Evolutionary conservation across 2,329 filamentous ascomycete genomes (phyloP), one percentile per base, ranked within the genome.

Genomic region (Sphaerulina populicola): DNA sequence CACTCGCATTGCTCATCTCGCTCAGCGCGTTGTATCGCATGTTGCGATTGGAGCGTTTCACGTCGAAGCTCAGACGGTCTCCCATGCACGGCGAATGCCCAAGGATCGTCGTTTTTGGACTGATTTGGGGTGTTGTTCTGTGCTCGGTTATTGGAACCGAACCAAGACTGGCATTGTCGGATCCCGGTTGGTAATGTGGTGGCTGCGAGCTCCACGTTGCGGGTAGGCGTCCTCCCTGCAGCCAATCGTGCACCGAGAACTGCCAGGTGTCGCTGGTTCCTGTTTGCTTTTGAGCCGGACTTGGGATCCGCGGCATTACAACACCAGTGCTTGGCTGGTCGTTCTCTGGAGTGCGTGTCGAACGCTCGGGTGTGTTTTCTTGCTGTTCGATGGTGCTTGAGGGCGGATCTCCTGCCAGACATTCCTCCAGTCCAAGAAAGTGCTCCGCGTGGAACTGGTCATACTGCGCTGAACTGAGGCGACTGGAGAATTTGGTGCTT

Each of bases 1-100:
- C 18, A 18, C 27, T 48, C 33, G 29, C 37, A 12, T 48, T 48
- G 29, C 38, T 48, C 38, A 23, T 42, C 36, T 48, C 46, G 18
- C 36, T 48, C 7, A 64, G 45, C 9, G 60, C 60, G 31, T 62
- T 63, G 53, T 64, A 64, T 12, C 61, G 57, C 49, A 56, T 57
- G 38, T 63, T 58, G 35, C 61, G 56, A n/a, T 58, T 51, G 6
- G 62, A 61, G n/a, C 60, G 52, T 45, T 55, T 55, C 39, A 57
- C 46, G n/a, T 62, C 60, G 37, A 61, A 61, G 3, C 56, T 47
- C 27, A 57, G 40, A 2, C 54, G 53, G 38, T 58, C 55, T 12
- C 62, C 61, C 58, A 63, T 64, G 30, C 41, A 50, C 6, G 56
- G 56, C 7, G 53, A 47, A 9, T 43, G 47, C 31, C 48, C 44